These are phyloP conservation scores for Aspergillus nomiae DNA, from an alignment of 2,329 filamentous ascomycete genomes.

Conservation along the genomic window DNA sequence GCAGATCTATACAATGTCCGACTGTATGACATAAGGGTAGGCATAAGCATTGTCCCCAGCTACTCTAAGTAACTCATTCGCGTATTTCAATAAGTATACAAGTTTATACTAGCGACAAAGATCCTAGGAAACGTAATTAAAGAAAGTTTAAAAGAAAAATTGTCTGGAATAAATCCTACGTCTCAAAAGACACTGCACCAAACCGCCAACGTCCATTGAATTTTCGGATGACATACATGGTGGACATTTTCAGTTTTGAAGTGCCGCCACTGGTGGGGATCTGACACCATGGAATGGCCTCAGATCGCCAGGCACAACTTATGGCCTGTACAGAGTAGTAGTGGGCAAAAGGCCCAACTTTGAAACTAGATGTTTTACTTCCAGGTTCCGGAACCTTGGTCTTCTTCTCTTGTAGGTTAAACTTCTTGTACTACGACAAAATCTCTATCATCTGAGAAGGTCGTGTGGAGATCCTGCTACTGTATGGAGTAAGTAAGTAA, in stretches of 20 bases:
- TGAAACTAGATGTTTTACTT: background rate
- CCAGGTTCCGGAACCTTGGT: background rate
- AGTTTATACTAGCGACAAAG: background rate
- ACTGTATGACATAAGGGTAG: background rate
- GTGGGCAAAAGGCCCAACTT: background rate
- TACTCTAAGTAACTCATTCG: background rate
- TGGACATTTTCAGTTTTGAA: conserved; percentile 2
- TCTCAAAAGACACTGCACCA: background rate
- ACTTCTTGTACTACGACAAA: background rate
- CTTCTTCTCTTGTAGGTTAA: background rate
- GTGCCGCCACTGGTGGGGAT: conserved; percentile 9
- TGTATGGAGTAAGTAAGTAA: background rate
- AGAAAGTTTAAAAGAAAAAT: no score
- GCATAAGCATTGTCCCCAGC: background rate
- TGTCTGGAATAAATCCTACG: background rate
- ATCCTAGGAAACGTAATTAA: background rate
- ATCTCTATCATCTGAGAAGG: background rate
- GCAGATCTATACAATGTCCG: conserved; percentile 10
- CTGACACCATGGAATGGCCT: background rate
- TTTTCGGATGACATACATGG: background rate
- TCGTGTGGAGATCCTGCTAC: background rate
- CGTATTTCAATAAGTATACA: background rate
- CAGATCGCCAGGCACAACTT: conserved; percentile 11
- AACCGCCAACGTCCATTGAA: background rate
- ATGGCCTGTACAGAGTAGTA: background rate